Evolutionary conservation across 139 green algal genomes (phyloP).

Genomic region (Nannochloris sp.): DNA sequence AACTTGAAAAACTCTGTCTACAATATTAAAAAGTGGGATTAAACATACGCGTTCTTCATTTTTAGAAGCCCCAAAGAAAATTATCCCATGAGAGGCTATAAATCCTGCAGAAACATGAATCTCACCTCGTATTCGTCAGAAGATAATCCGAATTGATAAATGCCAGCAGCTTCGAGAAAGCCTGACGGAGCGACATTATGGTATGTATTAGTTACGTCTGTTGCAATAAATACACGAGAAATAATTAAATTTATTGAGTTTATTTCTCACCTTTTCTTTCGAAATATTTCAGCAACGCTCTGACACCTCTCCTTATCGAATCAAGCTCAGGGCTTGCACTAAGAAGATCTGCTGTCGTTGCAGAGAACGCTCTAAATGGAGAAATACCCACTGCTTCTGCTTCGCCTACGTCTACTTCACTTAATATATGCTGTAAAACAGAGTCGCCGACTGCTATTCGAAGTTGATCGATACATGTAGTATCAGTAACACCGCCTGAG

Average conservation of each 20-base stretch:
- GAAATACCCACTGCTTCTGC: neutral
- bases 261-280: slow-evolving; percentile 8
- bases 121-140: slow-evolving; percentile 25
- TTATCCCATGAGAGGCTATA: neutral
- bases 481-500: neutral
- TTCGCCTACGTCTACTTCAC: slow-evolving; percentile 1
- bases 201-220: too few species aligned
- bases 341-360: neutral
- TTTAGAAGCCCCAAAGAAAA: slow-evolving; percentile 21
- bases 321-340: slow-evolving; percentile 18
- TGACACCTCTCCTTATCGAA: neutral
- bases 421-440: slow-evolving; percentile 3
- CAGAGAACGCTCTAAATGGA: neutral
- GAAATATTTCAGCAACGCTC: slow-evolving; percentile 15
- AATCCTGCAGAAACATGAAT: slow-evolving; percentile 2
- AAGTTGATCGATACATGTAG: neutral
- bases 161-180: neutral
- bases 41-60: slow-evolving; percentile 24
- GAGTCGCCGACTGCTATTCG: neutral
- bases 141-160: slow-evolving; percentile 19
- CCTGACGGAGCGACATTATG: slow-evolving; percentile 2
- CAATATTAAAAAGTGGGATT: neutral
- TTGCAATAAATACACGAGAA: neutral
- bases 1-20: neutral
- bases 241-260: too few species aligned